These are phyloP conservation scores for Pezicula carpinea DNA, from an alignment of 2,329 filamentous ascomycete species.

Conservation along the genomic window DNA sequence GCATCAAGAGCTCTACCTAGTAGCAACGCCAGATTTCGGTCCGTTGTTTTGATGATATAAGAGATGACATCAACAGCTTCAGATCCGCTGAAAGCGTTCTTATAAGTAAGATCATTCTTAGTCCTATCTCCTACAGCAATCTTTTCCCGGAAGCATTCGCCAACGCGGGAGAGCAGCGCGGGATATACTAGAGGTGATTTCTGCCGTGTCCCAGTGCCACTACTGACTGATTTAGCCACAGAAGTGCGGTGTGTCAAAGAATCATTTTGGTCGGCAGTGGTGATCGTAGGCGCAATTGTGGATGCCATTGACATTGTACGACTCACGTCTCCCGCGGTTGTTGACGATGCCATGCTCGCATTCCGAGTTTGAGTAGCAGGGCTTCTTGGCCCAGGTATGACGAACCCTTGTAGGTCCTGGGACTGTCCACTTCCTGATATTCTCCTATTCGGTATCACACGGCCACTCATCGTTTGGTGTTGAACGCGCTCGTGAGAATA, in stretches of 20 bases:
- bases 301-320: slow-evolving; percentile 93
- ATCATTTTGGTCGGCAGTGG: slow-evolving; percentile 52
- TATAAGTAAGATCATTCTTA: slow-evolving; percentile 96
- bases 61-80: slow-evolving; percentile 94
- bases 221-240: slow-evolving; percentile 37
- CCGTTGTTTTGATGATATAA: slow-evolving; percentile 95
- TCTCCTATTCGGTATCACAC: slow-evolving; percentile 77
- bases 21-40: slow-evolving; percentile 87
- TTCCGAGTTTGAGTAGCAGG: slow-evolving; percentile 50
- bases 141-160: slow-evolving; percentile 85
- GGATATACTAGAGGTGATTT: slow-evolving; percentile 87
- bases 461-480: slow-evolving; percentile 90
- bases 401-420: slow-evolving; percentile 21
- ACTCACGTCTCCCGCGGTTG: slow-evolving; percentile 35
- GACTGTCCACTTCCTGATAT: slow-evolving; percentile 27
- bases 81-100: slow-evolving; percentile 91
- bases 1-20: slow-evolving; percentile 90
- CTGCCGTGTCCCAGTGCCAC: slow-evolving; percentile 22
- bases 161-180: slow-evolving; percentile 87
- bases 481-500: slow-evolving; percentile 71
- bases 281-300: slow-evolving; percentile 68
- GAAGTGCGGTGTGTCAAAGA: slow-evolving; percentile 50
- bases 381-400: slow-evolving; percentile 18
- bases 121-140: slow-evolving; percentile 82
- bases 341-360: slow-evolving; percentile 53